Base-by-base conservation (phyloP, 2,329 filamentous ascomycete genomes). In the Phialocephala sp. region DNA sequence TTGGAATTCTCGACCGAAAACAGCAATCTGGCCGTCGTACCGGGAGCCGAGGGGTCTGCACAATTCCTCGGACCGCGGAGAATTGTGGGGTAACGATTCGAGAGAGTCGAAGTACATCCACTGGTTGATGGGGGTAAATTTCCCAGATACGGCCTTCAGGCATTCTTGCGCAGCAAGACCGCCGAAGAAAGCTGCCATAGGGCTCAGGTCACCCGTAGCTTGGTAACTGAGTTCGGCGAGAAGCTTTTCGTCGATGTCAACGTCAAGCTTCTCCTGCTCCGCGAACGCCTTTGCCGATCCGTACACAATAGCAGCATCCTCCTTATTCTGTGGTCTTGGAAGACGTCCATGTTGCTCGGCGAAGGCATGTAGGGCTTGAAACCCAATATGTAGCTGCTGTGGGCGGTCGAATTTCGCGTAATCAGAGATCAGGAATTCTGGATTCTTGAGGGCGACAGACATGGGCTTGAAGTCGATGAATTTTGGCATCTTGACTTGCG, bases 401-500 rank as follows among this genome's bases (percentile, higher is more conserved):
- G 95, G 95, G 55, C 95, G 91, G 78, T 98, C 95, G 72, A 97
- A 98, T 79, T 99, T 99, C 79, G 95, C 95, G 76, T 94, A 99
- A 78, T 99, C 95, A 24, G 95, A 97, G 67, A 97, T 87, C 74
- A 98, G 81, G 69, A 96, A 88, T 74, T 97, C 94, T 2, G 95
- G 95, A 65, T 93, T 91, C 79, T 92, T 92, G 64, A 97, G 80
- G 67, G 97, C 87, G 60, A 87, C 82, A 50, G 89, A 89, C 64
- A 97, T 87, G 47, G 88, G 84, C 81, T 97, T 92, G 80, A 98
- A 99, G 77, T 95, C 87, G 74, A 98, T 80, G 62, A 93, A 87
- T 81, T 95, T 97, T 59, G 95, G 95, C 94, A 97, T 97, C 85
- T 98, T 99, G 79, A 98, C 95, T 79, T 99, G 95, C 45, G 92